Evolutionary conservation across 2,329 filamentous ascomycete genomes (phyloP).

Genomic region (Orbilia oligospora): DNA sequence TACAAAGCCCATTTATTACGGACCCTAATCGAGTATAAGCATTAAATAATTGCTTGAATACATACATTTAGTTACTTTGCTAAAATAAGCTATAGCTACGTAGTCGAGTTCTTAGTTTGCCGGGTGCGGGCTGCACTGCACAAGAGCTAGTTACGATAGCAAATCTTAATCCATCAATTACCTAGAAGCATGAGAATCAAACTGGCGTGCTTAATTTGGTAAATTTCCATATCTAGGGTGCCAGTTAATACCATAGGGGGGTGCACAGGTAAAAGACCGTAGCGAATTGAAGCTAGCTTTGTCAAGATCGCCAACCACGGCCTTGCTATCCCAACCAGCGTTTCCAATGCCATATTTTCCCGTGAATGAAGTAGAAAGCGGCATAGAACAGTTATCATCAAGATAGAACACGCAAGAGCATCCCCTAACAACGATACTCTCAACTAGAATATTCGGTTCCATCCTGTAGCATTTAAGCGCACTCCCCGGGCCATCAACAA

Average conservation of each 20-base stretch:
- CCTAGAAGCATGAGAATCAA: no score
- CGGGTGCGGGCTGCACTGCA: no score
- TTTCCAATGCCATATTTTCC: neutral
- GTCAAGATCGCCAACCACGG: neutral
- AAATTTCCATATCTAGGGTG: neutral
- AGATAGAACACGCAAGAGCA: neutral
- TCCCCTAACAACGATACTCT: neutral
- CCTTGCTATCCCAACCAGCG: neutral
- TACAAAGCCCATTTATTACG: no score
- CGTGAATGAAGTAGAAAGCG: neutral
- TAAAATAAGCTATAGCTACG: no score
- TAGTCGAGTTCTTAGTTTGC: no score
- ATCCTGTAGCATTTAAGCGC: neutral
- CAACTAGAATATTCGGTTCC: neutral
- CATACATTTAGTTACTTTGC: no score
- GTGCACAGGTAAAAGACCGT: neutral
- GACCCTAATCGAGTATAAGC: no score
- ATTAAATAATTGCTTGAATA: no score
- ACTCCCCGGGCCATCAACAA: neutral
- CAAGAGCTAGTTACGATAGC: no score
- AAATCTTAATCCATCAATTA: no score
- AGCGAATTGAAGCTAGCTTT: neutral
- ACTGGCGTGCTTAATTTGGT: neutral
- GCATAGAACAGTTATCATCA: neutral
- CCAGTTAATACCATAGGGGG: neutral